Evolutionary conservation across 2,329 filamentous ascomycete genomes (phyloP).

Genomic region (Fusarium falciforme): DNA sequence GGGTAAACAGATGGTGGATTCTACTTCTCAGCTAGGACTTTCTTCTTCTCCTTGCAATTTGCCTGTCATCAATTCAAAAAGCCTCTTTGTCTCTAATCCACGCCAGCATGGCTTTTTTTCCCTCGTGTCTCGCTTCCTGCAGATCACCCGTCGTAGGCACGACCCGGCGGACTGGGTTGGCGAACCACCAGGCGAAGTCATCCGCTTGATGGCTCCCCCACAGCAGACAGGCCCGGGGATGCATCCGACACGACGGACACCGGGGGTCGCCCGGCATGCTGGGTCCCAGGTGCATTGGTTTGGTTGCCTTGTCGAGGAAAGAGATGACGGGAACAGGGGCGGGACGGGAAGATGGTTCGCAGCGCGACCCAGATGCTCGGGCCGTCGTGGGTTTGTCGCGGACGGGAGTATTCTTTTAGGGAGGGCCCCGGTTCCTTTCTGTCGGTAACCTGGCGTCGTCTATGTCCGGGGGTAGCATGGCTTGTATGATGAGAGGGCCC

Average conservation of each 20-base stretch:
- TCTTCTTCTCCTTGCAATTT: background rate
- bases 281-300: background rate
- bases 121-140: background rate
- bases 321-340: background rate
- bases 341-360: background rate
- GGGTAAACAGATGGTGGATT: background rate
- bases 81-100: background rate
- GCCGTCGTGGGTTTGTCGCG: slow-evolving; percentile 14
- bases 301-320: slow-evolving; percentile 9
- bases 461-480: slow-evolving; percentile 3
- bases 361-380: slow-evolving; percentile 18
- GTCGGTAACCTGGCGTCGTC: slow-evolving; percentile 27
- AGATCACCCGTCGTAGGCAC: background rate
- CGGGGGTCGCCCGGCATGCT: background rate
- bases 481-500: slow-evolving; percentile 9
- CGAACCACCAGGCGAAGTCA: slow-evolving; percentile 7
- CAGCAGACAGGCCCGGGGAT: background rate
- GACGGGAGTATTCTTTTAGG: background rate
- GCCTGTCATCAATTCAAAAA: background rate
- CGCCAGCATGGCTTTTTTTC: background rate
- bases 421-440: slow-evolving; percentile 14
- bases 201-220: background rate
- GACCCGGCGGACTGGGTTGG: slow-evolving; percentile 2
- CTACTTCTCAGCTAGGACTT: background rate
- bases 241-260: background rate